phyloP scores from a whole-genome alignment of 1,284 basidiomycete species.

The Fomitopsis schrenkii region DNA sequence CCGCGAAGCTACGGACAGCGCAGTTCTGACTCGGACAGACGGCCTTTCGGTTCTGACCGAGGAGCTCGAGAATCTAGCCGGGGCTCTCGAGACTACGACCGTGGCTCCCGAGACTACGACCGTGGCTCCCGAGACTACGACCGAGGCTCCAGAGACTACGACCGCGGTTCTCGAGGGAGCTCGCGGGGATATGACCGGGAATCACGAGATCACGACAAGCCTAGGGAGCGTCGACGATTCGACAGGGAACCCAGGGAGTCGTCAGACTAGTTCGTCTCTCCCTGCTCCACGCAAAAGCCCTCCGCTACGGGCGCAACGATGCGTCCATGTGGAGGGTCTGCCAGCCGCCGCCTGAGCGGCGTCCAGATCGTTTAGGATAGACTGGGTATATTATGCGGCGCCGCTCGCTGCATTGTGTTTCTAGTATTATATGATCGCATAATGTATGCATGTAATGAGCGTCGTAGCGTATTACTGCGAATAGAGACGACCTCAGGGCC shows the following conservation, averaged over 20 bases:
- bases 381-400: not conserved
- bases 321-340: not conserved
- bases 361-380: not conserved
- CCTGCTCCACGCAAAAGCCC: not conserved
- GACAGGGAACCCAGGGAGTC: not conserved
- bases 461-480: not conserved
- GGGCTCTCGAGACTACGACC: not conserved
- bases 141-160: too few species aligned
- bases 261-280: not conserved
- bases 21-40: too few species aligned
- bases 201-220: not conserved
- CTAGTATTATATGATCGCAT: not conserved
- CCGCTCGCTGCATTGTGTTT: not conserved
- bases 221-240: not conserved
- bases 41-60: too few species aligned
- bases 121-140: too few species aligned
- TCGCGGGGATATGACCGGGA: not conserved
- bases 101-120: too few species aligned
- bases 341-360: not conserved
- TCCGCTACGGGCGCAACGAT: not conserved
- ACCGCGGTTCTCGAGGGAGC: too few species aligned
- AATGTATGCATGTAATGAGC: not conserved
- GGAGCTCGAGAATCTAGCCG: not conserved
- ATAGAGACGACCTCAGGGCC: not conserved
- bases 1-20: too few species aligned